A percentile compares a stretch with the other conserved stretches of the same genome.
These are phyloP conservation scores for Aethionema arabicum DNA, from an alignment of 345 rosid genomes.

Conservation along the genomic window DNA sequence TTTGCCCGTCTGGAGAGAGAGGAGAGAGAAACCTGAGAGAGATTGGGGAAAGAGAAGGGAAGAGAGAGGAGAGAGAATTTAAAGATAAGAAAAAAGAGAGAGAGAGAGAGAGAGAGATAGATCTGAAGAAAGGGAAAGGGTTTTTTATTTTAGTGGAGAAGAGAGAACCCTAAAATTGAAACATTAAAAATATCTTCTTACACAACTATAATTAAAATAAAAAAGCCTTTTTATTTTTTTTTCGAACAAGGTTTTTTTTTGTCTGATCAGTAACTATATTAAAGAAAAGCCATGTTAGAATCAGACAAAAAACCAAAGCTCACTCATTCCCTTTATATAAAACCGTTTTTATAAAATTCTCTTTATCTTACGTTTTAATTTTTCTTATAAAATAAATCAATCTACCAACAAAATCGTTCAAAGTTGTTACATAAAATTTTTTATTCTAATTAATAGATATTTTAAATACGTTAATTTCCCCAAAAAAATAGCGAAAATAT, in stretches of 20 bases:
- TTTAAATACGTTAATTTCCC: too few relatives aligned
- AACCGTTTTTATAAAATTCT: neutral
- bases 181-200: neutral
- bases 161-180: slow-evolving; percentile 30
- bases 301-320: slow-evolving; percentile 32
- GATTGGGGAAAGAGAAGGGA: slow-evolving; percentile 39
- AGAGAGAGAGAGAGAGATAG: slow-evolving; percentile 32
- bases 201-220: too few relatives aligned
- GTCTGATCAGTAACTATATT: neutral
- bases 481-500: too few relatives aligned
- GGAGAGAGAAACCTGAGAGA: slow-evolving; percentile 49
- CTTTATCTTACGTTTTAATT: too few relatives aligned
- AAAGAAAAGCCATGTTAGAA: slow-evolving; percentile 32
- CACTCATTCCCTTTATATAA: slow-evolving; percentile 14
- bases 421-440: too few relatives aligned
- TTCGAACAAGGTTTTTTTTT: neutral
- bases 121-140: slow-evolving; percentile 49
- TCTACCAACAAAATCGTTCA: too few relatives aligned
- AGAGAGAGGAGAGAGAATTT: slow-evolving; percentile 46
- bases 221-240: neutral
- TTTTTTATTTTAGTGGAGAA: slow-evolving; percentile 25
- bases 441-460: too few relatives aligned
- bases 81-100: slow-evolving; percentile 30
- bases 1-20: slow-evolving; percentile 82
- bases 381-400: too few relatives aligned